Evolutionary conservation across 2,329 filamentous ascomycete species (phyloP).

Genomic region (Sporothrix inflata): DNA sequence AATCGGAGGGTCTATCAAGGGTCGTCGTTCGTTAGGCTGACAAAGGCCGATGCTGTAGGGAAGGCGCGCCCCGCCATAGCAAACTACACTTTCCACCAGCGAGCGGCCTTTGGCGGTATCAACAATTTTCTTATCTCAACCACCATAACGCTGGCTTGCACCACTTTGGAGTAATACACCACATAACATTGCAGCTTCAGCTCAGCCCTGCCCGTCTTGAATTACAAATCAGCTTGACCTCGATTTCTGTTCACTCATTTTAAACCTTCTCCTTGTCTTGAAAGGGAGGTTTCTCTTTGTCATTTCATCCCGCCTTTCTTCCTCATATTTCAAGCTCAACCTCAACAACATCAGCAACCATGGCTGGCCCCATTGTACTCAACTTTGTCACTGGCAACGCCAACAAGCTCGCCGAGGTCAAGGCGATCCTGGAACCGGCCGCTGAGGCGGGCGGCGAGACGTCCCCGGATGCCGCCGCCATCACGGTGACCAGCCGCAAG

Average conservation of each 20-base stretch:
- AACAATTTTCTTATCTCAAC: constrained; percentile 3
- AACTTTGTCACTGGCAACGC: constrained; percentile 97
- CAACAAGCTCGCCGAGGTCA: constrained; percentile 90
- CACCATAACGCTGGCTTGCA: background rate
- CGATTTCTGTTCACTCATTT: background rate
- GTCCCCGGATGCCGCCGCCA: constrained; percentile 38
- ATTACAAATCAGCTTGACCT: background rate
- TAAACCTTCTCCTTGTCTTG: no score
- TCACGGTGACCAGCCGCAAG: constrained; percentile 73
- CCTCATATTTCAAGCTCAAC: background rate
- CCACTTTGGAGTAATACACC: background rate
- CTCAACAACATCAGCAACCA: constrained; percentile 33
- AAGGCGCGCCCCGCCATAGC: background rate
- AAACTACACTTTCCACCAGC: no score
- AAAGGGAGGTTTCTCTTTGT: no score
- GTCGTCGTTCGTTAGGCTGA: background rate
- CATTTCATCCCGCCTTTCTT: no score
- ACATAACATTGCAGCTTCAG: background rate
- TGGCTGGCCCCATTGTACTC: constrained; percentile 53
- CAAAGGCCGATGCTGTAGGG: background rate
- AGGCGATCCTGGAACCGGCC: constrained; percentile 76
- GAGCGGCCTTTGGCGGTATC: background rate
- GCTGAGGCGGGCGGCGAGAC: constrained; percentile 43
- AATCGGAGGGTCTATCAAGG: background rate
- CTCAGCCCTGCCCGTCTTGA: background rate